Base-by-base conservation (phyloP, 345 rosid species). In the Syzygium aromaticum region DNA sequence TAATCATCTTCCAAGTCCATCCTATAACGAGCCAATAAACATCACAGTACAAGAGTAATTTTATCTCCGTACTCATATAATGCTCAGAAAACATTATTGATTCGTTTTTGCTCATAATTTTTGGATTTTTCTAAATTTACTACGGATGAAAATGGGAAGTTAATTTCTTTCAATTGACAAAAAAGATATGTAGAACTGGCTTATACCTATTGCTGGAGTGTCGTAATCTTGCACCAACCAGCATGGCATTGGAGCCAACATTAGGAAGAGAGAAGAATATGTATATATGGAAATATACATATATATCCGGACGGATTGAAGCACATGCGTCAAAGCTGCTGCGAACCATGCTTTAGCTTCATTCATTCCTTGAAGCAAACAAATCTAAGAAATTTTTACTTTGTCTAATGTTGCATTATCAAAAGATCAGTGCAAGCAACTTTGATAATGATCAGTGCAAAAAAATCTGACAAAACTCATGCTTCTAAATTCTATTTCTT, bases 401-500 rank as follows among this genome's bases (percentile, higher is more conserved):
- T 3, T 30, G 3, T 16, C 5, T 30, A 0, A 30, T 30, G 11
- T 64, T 64, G 1, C 11, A 30, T 15, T 28, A 28, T 63, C 38
- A 1, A 28, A 63, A 63, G 77, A 28, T 1, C 0, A 1, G 5
- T 0, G 38, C 38, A 0, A 2, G 10, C 40, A 63, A 63, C 21
- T 63, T 63, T 15, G 77, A 63, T 28, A 15, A 28, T 63, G 11
- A 28, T 63, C 8, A 30, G 38, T 0, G 43, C 3, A 16, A 28
- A 28, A 22, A 64, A 64, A 63, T 63, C 38, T n/a, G 33, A 3
- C 40, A 63, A 63, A 43, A 43, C 46, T 43, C 46, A 43, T 43
- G 46, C 46, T 43, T 43, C 46, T 43, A 43, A 43, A 43, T 43
- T 43, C 46, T 43, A 43, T 43, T 43, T 43, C 38, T n/a, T 63